Conservation (phyloP, 257 asterid genomes). For the Petrea volubilis region DNA sequence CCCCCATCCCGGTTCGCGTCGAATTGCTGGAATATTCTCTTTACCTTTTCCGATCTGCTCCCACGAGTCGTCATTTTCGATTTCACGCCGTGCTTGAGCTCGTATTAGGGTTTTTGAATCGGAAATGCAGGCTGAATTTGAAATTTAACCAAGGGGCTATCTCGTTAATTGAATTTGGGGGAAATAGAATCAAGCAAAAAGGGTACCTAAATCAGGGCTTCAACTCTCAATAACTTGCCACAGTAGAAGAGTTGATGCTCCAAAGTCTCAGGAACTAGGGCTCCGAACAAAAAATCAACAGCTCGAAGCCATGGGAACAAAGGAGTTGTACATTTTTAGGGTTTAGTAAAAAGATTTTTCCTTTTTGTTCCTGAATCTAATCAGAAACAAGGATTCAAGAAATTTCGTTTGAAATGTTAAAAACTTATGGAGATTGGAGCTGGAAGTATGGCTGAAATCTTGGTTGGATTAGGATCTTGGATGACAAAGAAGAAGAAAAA, state of each 20-base stretch:
- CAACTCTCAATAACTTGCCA: background rate
- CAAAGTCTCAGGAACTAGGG: slow-evolving; percentile 19
- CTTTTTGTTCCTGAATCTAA: slow-evolving; percentile 14
- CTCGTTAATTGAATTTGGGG: slow-evolving; percentile 12
- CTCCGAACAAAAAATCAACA: slow-evolving; percentile 10
- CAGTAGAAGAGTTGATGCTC: background rate
- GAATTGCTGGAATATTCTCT: slow-evolving; percentile 82
- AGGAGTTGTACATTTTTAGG: background rate
- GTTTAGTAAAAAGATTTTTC: background rate
- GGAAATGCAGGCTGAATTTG: slow-evolving; percentile 22
- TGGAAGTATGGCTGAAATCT: slow-evolving; percentile 11
- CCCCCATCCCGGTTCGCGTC: slow-evolving; percentile 83
- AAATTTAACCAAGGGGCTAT: background rate
- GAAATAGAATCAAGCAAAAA: slow-evolving; percentile 15
- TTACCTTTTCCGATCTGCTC: slow-evolving; percentile 95
- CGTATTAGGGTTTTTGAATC: slow-evolving; percentile 21
- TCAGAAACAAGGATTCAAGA: background rate
- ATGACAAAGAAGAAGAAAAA: slow-evolving; percentile 21
- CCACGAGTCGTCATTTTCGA: slow-evolving; percentile 78
- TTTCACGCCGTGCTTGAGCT: background rate
- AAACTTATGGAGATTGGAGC: slow-evolving; percentile 6
- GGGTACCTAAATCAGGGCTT: slow-evolving; percentile 18
- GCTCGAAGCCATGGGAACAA: background rate
- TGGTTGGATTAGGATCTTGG: slow-evolving; percentile 43
- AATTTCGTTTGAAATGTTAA: background rate